phyloP scores from a whole-genome alignment of 257 asterid genomes.

The Nemophila menziesii region DNA sequence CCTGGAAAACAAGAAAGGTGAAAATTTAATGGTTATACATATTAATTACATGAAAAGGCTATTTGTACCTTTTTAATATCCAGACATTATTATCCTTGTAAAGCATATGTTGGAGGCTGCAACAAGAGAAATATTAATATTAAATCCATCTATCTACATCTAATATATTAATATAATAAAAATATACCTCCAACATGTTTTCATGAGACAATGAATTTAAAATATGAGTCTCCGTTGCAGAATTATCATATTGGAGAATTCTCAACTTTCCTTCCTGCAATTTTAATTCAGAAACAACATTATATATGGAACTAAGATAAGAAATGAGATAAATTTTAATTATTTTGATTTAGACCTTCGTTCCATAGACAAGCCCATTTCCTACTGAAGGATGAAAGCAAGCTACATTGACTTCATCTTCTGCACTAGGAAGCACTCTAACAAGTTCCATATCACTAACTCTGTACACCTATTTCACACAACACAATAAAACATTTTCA shows the following conservation, averaged over 20 bases:
- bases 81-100: conserved; percentile 53
- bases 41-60: too few species aligned
- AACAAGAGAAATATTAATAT: conserved; percentile 6
- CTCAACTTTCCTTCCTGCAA: conserved; percentile 94
- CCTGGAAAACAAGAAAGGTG: too few species aligned
- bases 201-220: conserved; percentile 39
- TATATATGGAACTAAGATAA: conserved; percentile 4
- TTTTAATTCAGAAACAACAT: conserved; percentile 5
- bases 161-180: too few species aligned
- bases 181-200: conserved; percentile 63
- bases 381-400: conserved; percentile 95
- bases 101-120: conserved; percentile 62
- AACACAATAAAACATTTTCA: too few species aligned
- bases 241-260: conserved; percentile 57
- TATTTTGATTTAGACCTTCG: conserved; percentile 45
- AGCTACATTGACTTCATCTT: conserved; percentile 97
- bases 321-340: conserved; percentile 1
- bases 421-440: conserved; percentile 92
- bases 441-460: conserved; percentile 96
- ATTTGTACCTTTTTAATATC: too few species aligned
- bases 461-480: conserved; percentile 54
- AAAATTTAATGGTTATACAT: conserved; percentile 17
- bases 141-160: neutral
- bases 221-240: conserved; percentile 37
- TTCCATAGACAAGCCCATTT: conserved; percentile 95